phyloP scores from a whole-genome alignment of 306 rosid species.

The Rubus idaeus region DNA sequence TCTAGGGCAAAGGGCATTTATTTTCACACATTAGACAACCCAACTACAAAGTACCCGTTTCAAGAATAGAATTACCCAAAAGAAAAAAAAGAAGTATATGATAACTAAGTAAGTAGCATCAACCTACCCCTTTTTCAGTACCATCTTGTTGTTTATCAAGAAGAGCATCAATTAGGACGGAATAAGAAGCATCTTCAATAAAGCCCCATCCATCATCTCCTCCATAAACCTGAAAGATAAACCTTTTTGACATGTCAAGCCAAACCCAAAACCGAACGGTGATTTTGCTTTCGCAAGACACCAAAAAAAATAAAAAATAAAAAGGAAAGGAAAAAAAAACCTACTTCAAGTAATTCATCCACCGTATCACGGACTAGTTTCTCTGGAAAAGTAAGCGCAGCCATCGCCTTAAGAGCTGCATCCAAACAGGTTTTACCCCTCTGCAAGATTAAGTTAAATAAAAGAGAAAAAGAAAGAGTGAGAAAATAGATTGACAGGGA shows the following conservation, averaged over 20 bases:
- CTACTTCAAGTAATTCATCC: background rate
- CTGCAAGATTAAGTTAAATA: background rate
- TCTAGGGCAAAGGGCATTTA: background rate
- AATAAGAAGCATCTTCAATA: slow-evolving; percentile 10
- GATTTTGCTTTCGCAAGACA: background rate
- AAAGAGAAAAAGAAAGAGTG: background rate
- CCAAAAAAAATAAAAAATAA: background rate
- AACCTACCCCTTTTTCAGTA: background rate
- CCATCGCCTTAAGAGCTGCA: slow-evolving; percentile 4
- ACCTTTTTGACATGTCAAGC: background rate
- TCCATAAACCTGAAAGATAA: background rate
- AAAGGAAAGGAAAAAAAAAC: background rate
- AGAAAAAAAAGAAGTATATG: background rate
- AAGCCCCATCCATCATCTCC: slow-evolving; percentile 10
- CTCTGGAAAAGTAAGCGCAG: background rate
- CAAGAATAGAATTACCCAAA: too few relatives aligned
- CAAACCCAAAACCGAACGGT: background rate
- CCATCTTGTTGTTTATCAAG: background rate
- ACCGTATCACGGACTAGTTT: background rate
- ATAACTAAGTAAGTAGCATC: background rate
- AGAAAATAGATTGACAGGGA: background rate
- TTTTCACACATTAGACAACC: background rate
- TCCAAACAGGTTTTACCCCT: background rate
- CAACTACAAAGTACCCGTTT: background rate
- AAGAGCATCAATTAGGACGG: background rate